phyloP scores from a whole-genome alignment of 164 flowering plant genomes.

The Vitis amurensis region DNA sequence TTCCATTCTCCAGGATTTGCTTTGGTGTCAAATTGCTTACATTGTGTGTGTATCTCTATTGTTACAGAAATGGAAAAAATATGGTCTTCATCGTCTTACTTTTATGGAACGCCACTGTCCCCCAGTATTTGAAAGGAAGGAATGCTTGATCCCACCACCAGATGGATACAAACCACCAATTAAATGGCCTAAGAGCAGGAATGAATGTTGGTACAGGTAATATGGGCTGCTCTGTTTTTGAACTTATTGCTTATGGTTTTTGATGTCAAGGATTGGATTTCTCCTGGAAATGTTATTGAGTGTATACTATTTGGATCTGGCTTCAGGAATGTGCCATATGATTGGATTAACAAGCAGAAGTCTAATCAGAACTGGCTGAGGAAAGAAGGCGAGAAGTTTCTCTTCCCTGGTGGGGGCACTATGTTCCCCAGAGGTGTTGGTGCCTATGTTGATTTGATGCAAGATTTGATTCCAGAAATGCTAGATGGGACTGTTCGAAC shows the following conservation, averaged over 20 bases:
- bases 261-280: neutral
- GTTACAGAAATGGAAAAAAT: conserved; percentile 87
- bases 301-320: conserved; percentile 13
- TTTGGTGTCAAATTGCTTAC: neutral
- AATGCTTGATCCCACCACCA: conserved; percentile 90
- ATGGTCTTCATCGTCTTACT: conserved; percentile 69
- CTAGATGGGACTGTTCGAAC: conserved; percentile 86
- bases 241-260: neutral
- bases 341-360: conserved; percentile 97
- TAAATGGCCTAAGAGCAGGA: conserved; percentile 89
- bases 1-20: conserved; percentile 1
- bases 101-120: conserved; percentile 98
- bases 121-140: conserved; percentile 81
- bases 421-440: conserved; percentile 96
- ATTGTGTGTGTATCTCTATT: conserved; percentile 5
- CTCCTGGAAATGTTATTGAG: neutral
- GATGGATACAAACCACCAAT: conserved; percentile 91
- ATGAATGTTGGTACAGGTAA: conserved; percentile 98
- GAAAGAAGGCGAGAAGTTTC: conserved; percentile 90
- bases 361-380: conserved; percentile 92
- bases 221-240: neutral
- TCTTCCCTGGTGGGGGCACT: conserved; percentile 98
- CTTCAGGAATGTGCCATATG: conserved; percentile 93
- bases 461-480: conserved; percentile 90
- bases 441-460: conserved; percentile 88